Conservation (phyloP, 2,329 filamentous ascomycete genomes). For the Blastomyces percursus region DNA sequence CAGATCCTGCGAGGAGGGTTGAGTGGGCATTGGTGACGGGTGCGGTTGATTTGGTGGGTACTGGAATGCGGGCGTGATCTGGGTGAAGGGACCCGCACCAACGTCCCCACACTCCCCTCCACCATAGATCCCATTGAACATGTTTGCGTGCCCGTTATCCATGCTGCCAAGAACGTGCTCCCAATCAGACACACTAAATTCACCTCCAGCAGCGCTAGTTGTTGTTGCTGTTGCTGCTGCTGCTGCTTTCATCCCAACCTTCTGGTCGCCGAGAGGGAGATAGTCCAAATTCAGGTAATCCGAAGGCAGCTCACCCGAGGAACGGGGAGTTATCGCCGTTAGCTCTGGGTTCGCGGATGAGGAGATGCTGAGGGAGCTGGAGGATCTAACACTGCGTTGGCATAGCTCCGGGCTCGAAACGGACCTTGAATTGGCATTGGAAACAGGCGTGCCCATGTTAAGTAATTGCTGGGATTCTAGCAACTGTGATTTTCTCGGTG, state of each 20-base stretch:
- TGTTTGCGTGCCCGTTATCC: constrained; percentile 67
- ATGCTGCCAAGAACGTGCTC: constrained; percentile 69
- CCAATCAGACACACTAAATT: constrained; percentile 61
- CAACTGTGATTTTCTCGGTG: constrained; percentile 28
- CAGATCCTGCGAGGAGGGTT: constrained; percentile 17
- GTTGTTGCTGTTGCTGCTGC: no score
- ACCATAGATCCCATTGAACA: constrained; percentile 49
- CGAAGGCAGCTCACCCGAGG: constrained; percentile 20
- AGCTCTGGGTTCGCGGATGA: constrained; percentile 9
- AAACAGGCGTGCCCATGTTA: constrained; percentile 12
- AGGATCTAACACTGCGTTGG: constrained; percentile 12
- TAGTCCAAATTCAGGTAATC: constrained; percentile 47
- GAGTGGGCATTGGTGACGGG: constrained; percentile 3
- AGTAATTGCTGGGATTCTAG: constrained; percentile 27
- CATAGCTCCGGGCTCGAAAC: constrained; percentile 11
- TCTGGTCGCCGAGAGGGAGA: constrained; percentile 33
- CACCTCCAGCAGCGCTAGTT: constrained; percentile 23
- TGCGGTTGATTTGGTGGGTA: constrained; percentile 4
- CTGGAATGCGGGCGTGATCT: constrained; percentile 9
- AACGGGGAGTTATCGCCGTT: constrained; percentile 20
- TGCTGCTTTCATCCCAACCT: constrained; percentile 25
- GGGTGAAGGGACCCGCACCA: constrained; percentile 9
- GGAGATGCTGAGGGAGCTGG: constrained; percentile 11
- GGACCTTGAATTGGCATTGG: not conserved
- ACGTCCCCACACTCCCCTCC: constrained; percentile 32